phyloP scores from a whole-genome alignment of 169 alveolate species.

The Eimeria nieschulzi region DNA sequence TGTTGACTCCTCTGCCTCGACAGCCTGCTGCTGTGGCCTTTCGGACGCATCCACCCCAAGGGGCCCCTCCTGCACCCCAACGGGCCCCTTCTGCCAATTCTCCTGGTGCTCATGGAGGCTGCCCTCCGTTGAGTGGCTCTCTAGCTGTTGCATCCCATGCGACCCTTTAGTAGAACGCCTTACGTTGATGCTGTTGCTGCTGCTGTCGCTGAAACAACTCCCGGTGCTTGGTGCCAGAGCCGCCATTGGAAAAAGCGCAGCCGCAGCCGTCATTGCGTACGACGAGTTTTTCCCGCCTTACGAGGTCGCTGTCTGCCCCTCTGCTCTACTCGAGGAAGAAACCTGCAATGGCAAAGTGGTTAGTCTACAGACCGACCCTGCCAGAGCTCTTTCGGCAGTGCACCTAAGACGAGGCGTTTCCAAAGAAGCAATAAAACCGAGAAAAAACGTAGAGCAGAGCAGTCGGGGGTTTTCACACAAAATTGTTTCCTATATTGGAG shows the following conservation, averaged over 20 bases:
- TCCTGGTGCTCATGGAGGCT: constrained; percentile 28
- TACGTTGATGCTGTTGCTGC: constrained; percentile 8
- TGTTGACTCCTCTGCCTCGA: constrained; percentile 10
- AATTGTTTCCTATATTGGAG: no score
- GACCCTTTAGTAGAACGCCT: constrained; percentile 27
- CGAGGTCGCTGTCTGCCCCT: no score
- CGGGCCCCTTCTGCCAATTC: constrained; percentile 24
- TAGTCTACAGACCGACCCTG: no score
- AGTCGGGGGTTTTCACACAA: no score
- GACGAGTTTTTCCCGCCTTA: not conserved
- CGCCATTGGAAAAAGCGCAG: constrained; percentile 58
- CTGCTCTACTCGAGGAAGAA: no score
- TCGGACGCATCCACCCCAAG: not conserved
- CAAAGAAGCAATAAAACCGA: no score
- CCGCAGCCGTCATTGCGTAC: constrained; percentile 55
- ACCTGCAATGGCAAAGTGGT: no score
- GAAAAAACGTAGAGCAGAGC: no score
- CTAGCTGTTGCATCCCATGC: constrained; percentile 24
- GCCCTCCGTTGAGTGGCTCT: constrained; percentile 17
- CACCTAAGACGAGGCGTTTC: no score
- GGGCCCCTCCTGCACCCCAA: not conserved
- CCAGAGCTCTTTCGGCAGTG: no score
- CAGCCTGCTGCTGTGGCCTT: not conserved
- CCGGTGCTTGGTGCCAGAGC: constrained; percentile 10
- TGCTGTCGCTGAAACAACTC: constrained; percentile 27